Percentiles rank a stretch among this genome's conserved stretches.
Evolutionary conservation across 2,329 filamentous ascomycete species (phyloP).

Genomic region (Aspergillus sp.): DNA sequence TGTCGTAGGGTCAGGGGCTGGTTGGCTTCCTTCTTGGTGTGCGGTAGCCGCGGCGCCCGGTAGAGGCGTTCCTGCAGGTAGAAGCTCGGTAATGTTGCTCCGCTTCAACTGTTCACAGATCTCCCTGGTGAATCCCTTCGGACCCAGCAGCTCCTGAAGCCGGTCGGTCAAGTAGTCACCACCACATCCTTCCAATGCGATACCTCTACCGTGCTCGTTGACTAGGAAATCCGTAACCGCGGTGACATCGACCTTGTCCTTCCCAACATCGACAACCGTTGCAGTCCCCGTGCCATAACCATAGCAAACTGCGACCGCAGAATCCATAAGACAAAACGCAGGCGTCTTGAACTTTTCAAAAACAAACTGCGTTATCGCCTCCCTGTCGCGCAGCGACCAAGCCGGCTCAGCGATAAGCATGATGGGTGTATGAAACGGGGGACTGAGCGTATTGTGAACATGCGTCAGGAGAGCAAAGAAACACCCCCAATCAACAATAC

Average conservation of each 20-base stretch:
- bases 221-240: constrained; percentile 82
- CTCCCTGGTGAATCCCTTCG: constrained; percentile 58
- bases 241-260: constrained; percentile 88
- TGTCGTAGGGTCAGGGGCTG: constrained; percentile 60
- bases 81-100: constrained; percentile 62
- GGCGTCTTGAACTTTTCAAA: constrained; percentile 98
- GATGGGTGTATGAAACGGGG: constrained; percentile 91
- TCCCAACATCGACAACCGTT: constrained; percentile 87
- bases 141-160: constrained; percentile 64
- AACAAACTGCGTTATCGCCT: constrained; percentile 86
- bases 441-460: constrained; percentile 84
- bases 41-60: constrained; percentile 50
- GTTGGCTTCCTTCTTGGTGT: constrained; percentile 45
- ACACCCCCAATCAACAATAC: constrained; percentile 85
- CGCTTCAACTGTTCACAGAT: constrained; percentile 68
- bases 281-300: constrained; percentile 81
- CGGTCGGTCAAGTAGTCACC: constrained; percentile 82
- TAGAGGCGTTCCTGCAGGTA: constrained; percentile 55
- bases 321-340: constrained; percentile 85
- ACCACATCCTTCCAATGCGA: constrained; percentile 67
- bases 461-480: constrained; percentile 93
- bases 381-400: constrained; percentile 86
- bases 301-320: constrained; percentile 75
- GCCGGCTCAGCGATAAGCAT: constrained; percentile 85
- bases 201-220: constrained; percentile 65